A percentile compares a stretch with the other conserved stretches of the same genome.
phyloP scores from a whole-genome alignment of 495 filamentous ascomycete species.

The Pseudevernia furfuracea region DNA sequence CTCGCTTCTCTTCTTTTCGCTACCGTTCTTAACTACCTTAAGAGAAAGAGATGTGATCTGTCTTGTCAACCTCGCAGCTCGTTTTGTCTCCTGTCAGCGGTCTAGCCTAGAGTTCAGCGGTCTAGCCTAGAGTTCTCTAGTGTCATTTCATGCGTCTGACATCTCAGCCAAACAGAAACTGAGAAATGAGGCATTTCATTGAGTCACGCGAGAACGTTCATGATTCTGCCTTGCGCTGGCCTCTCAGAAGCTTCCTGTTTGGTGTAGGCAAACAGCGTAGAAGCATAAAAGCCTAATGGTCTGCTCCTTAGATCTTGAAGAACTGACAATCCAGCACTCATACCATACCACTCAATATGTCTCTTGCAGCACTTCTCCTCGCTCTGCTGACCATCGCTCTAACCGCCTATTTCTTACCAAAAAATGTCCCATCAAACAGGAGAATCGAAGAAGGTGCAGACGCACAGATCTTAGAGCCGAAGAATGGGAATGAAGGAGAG shows the following conservation, averaged over 20 bases:
- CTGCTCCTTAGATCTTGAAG: neutral
- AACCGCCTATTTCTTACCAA: slow-evolving; percentile 3
- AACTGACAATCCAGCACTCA: neutral
- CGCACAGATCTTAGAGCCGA: neutral
- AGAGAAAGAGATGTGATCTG: neutral
- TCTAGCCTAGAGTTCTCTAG: neutral
- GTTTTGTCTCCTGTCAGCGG: neutral
- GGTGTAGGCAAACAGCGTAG: neutral
- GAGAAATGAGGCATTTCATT: neutral
- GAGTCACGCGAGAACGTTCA: neutral
- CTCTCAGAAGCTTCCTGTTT: neutral
- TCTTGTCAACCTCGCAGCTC: neutral
- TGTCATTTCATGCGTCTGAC: neutral
- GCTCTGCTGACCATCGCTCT: slow-evolving; percentile 15
- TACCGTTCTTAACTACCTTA: neutral
- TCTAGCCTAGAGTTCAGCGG: neutral
- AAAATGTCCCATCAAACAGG: neutral
- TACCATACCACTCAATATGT: slow-evolving; percentile 9
- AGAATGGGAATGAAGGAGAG: neutral
- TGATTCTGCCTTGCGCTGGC: neutral
- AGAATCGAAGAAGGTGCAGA: neutral
- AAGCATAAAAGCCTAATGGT: neutral
- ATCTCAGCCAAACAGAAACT: neutral
- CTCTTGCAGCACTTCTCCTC: slow-evolving; percentile 8
- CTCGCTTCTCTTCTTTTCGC: neutral